Conservation (phyloP, 305 asterid genomes). For the Fraxinus albicans region DNA sequence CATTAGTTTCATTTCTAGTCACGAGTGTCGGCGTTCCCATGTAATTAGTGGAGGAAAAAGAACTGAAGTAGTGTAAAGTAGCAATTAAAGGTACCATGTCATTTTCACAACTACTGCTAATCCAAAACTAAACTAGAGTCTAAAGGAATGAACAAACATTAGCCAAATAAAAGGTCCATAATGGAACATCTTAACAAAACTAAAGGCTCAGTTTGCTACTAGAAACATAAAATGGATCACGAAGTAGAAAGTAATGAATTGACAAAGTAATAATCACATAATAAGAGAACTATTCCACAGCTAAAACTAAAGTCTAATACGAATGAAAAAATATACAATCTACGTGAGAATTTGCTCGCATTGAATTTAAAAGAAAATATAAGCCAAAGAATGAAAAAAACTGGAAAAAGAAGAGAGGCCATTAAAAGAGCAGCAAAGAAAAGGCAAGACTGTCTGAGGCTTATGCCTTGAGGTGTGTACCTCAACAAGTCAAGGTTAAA, state of each 20-base stretch:
- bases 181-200: neutral
- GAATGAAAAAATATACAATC: neutral
- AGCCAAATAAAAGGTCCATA: neutral
- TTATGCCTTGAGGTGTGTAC: neutral
- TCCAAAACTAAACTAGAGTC: neutral
- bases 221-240: neutral
- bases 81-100: neutral
- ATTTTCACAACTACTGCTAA: neutral
- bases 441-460: neutral
- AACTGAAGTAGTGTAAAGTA: constrained; percentile 9
- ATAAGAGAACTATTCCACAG: neutral
- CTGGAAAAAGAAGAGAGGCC: neutral
- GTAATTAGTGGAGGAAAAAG: constrained; percentile 4
- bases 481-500: neutral
- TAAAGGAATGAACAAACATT: neutral
- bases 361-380: neutral
- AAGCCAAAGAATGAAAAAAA: neutral
- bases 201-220: neutral
- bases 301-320: neutral
- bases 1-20: constrained; percentile 1
- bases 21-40: neutral
- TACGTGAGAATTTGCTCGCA: neutral
- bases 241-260: neutral
- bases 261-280: neutral
- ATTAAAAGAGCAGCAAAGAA: neutral